phyloP scores from a whole-genome alignment of 768 basidiomycete species.

The Hirschioporus abietinus region DNA sequence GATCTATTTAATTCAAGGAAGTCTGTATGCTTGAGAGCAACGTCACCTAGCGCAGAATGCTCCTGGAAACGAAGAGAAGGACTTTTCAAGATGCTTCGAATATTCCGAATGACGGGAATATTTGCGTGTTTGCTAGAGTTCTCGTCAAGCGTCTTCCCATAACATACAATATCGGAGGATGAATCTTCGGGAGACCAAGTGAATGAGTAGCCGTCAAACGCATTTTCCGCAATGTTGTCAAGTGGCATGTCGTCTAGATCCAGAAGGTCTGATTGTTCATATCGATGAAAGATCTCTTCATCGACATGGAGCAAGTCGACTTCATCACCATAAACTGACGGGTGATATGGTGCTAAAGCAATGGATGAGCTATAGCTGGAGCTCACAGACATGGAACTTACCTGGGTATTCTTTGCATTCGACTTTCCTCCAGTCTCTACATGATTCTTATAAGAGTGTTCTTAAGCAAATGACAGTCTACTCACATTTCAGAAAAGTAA shows the following conservation, averaged over 20 bases:
- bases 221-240: not conserved
- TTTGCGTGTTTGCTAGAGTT: not conserved
- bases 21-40: not conserved
- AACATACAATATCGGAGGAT: not conserved
- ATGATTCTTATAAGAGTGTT: not conserved
- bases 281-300: conserved; percentile 1
- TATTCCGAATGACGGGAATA: not conserved
- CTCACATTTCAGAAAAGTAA: conserved; percentile 48
- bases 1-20: not conserved
- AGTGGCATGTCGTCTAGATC: not conserved
- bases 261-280: not conserved
- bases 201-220: conserved; percentile 3
- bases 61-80: not conserved
- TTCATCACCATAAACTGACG: not conserved
- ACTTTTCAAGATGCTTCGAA: not conserved
- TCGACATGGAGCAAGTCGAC: conserved; percentile 1
- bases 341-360: not conserved
- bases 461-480: conserved; percentile 1
- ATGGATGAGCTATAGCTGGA: not conserved
- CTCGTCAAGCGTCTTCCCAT: not conserved
- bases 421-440: not conserved
- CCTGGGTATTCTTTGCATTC: not conserved
- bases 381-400: not conserved
- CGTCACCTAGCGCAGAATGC: not conserved
- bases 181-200: not conserved